Conservation (phyloP, 768 basidiomycete species). For the Brasilioporus rufonigricans region DNA sequence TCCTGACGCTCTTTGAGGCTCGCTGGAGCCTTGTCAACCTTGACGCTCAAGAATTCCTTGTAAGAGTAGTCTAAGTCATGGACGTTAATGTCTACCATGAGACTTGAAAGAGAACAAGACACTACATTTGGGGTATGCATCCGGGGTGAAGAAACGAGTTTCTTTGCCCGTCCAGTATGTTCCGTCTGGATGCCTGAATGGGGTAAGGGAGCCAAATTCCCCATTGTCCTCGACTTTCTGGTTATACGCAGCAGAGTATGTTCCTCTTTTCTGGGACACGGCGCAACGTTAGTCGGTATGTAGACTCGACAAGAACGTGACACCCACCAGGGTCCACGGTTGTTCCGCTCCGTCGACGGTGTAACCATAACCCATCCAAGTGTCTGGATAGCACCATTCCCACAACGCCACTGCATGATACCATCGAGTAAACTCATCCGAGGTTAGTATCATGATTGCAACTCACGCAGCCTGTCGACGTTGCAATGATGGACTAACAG, state of each 20-base stretch:
- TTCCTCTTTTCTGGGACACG: conserved; percentile 17
- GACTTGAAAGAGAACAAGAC: background rate
- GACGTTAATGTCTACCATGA: background rate
- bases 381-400: conserved; percentile 29
- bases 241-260: conserved; percentile 22
- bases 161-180: conserved; percentile 25
- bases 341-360: conserved; percentile 5
- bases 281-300: background rate
- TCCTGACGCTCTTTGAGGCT: conserved; percentile 14
- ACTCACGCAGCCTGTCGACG: conserved; percentile 24
- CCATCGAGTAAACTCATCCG: background rate
- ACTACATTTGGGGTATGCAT: conserved; percentile 24
- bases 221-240: conserved; percentile 21
- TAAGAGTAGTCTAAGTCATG: conserved; percentile 29
- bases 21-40: conserved; percentile 21
- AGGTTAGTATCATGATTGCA: background rate
- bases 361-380: conserved; percentile 30
- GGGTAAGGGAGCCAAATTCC: conserved; percentile 16
- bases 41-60: conserved; percentile 22
- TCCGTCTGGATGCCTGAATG: conserved; percentile 24
- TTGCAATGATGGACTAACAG: conserved; percentile 24
- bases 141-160: conserved; percentile 20
- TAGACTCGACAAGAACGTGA: background rate
- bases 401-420: conserved; percentile 23
- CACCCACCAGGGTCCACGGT: conserved; percentile 24